Evolutionary conservation across 2,329 filamentous ascomycete species (phyloP).

Genomic region (Phaeosphaeriaceae sp.): DNA sequence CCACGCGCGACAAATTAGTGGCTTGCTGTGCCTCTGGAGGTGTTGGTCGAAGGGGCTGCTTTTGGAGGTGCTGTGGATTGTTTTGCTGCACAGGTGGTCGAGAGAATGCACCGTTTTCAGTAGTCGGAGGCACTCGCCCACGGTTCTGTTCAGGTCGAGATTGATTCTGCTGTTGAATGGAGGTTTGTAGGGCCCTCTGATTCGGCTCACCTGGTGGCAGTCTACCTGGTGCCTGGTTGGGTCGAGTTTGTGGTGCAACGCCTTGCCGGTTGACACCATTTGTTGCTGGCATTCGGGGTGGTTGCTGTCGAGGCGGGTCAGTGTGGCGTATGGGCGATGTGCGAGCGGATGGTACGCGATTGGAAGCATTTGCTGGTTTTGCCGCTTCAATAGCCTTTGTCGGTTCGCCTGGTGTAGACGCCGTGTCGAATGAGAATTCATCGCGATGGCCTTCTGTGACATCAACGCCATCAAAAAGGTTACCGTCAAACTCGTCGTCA

Average conservation of each 20-base stretch:
- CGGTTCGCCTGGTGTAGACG: slow-evolving; percentile 17
- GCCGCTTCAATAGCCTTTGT: slow-evolving; percentile 17
- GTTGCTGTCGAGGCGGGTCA: slow-evolving; percentile 26
- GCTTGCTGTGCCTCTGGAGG: slow-evolving; percentile 34
- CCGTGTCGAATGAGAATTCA: slow-evolving; percentile 38
- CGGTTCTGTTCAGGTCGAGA: slow-evolving; percentile 27
- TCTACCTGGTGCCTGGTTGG: slow-evolving; percentile 28
- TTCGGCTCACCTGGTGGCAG: slow-evolving; percentile 30
- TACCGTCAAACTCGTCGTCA: slow-evolving; percentile 64
- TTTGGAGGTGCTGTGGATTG: slow-evolving; percentile 23
- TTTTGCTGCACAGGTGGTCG: slow-evolving; percentile 24
- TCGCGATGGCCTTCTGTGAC: slow-evolving; percentile 69
- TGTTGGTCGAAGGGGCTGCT: slow-evolving; percentile 31
- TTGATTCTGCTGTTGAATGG: slow-evolving; percentile 29
- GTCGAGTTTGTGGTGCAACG: slow-evolving; percentile 33
- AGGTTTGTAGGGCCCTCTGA: slow-evolving; percentile 38
- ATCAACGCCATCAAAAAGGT: slow-evolving; percentile 63
- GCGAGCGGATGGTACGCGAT: slow-evolving; percentile 24
- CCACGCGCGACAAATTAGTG: slow-evolving; percentile 18
- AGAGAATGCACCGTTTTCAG: slow-evolving; percentile 26
- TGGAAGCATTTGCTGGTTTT: slow-evolving; percentile 16
- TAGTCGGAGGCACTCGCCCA: slow-evolving; percentile 29
- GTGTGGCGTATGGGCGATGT: slow-evolving; percentile 29
- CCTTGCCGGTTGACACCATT: slow-evolving; percentile 29
- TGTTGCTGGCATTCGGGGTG: slow-evolving; percentile 30